These are phyloP conservation scores for Discostella stelligera DNA, from an alignment of 352 stramenopile genomes.

Conservation along the genomic window DNA sequence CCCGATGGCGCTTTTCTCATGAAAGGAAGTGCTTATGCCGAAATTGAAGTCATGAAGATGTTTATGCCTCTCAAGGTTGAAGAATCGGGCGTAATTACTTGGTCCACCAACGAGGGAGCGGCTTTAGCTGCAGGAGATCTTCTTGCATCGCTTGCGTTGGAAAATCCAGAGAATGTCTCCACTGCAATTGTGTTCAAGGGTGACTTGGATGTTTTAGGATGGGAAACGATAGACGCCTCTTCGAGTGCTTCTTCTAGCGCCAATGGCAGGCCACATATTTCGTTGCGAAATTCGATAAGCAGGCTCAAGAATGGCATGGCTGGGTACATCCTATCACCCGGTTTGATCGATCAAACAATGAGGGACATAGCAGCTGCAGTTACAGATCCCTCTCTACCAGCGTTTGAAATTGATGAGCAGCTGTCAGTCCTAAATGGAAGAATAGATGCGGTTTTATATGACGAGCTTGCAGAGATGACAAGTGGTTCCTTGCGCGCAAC, in stretches of 20 bases:
- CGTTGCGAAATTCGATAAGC: constrained; percentile 83
- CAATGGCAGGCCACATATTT: constrained; percentile 76
- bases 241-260: constrained; percentile 18
- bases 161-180: constrained; percentile 96
- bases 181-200: constrained; percentile 90
- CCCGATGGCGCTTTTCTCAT: constrained; percentile 90
- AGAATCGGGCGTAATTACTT: constrained; percentile 92
- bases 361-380: constrained; percentile 87
- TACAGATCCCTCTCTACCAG: constrained; percentile 84
- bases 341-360: constrained; percentile 67
- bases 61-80: constrained; percentile 99
- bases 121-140: constrained; percentile 94
- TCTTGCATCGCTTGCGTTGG: constrained; percentile 95
- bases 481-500: constrained; percentile 57
- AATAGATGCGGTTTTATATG: constrained; percentile 91
- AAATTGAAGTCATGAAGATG: constrained; percentile 99
- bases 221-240: constrained; percentile 37
- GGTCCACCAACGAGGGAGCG: constrained; percentile 94
- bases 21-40: constrained; percentile 85
- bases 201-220: constrained; percentile 68
- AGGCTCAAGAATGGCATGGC: constrained; percentile 91
- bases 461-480: constrained; percentile 82
- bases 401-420: constrained; percentile 93
- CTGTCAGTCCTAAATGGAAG: constrained; percentile 94
- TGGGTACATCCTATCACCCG: constrained; percentile 85